Evolutionary conservation across 163 green algal species (phyloP).

Genomic region (Chloroidium sp.): DNA sequence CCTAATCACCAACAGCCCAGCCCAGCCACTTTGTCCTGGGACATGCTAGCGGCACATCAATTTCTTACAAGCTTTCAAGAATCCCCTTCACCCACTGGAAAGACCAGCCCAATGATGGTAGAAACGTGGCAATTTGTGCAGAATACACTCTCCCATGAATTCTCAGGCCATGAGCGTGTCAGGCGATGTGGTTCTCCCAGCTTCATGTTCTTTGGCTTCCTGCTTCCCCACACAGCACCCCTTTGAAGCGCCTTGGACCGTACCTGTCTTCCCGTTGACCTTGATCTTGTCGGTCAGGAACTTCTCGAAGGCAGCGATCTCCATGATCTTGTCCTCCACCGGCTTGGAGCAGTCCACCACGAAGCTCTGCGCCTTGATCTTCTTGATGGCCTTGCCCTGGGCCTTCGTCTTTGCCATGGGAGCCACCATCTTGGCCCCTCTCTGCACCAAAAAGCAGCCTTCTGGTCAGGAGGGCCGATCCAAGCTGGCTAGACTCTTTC

Average conservation of each 20-base stretch:
- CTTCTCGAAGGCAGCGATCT: slow-evolving; percentile 90
- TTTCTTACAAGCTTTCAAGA: too few species aligned
- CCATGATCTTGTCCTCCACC: slow-evolving; percentile 96
- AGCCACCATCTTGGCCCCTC: slow-evolving; percentile 15
- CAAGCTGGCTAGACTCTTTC: too few species aligned
- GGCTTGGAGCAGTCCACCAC: slow-evolving; percentile 86
- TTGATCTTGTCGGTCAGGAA: slow-evolving; percentile 98
- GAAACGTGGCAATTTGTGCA: too few species aligned
- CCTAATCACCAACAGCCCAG: too few species aligned
- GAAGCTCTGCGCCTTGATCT: slow-evolving; percentile 79
- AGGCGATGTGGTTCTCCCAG: neutral
- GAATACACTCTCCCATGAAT: too few species aligned
- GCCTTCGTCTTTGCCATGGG: slow-evolving; percentile 23
- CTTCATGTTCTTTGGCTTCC: neutral
- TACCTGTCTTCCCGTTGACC: slow-evolving; percentile 88
- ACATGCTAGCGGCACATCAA: too few species aligned
- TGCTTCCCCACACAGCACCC: neutral
- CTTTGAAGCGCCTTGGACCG: neutral
- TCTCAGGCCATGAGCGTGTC: too few species aligned
- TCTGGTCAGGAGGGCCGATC: too few species aligned
- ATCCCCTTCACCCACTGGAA: too few species aligned
- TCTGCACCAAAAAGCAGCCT: too few species aligned
- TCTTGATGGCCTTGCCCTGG: slow-evolving; percentile 18
- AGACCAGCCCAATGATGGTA: too few species aligned
- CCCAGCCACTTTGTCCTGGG: too few species aligned